Conservation (phyloP, 768 basidiomycete species). For the Termitomyces bulborhizus region DNA sequence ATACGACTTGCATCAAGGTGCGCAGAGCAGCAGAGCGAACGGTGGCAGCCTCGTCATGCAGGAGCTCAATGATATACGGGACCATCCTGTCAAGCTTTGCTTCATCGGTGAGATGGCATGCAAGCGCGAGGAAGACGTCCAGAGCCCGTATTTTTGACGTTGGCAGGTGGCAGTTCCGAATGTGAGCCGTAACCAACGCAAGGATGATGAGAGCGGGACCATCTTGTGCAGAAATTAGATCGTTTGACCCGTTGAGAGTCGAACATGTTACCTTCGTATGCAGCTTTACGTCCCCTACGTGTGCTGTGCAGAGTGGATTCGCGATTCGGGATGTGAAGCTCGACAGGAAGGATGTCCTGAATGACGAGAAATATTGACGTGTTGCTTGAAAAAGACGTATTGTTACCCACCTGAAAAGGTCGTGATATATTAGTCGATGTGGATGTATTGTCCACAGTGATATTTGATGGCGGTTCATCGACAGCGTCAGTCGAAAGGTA, state of each 20-base stretch:
- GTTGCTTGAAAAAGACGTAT: background rate
- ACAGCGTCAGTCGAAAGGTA: slow-evolving; percentile 47
- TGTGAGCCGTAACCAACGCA: slow-evolving; percentile 80
- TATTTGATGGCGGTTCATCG: slow-evolving; percentile 44
- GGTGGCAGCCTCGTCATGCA: slow-evolving; percentile 78
- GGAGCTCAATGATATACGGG: slow-evolving; percentile 84
- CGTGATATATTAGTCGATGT: slow-evolving; percentile 29
- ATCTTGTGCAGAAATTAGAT: slow-evolving; percentile 37
- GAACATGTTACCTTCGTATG: slow-evolving; percentile 49
- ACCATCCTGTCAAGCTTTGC: slow-evolving; percentile 91
- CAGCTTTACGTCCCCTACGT: slow-evolving; percentile 39
- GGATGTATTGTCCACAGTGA: slow-evolving; percentile 53
- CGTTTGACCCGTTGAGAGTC: background rate
- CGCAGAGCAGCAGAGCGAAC: slow-evolving; percentile 79
- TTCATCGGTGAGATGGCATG: slow-evolving; percentile 83
- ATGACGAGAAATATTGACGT: background rate
- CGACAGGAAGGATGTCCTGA: slow-evolving; percentile 75
- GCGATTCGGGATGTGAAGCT: slow-evolving; percentile 68
- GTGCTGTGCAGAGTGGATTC: slow-evolving; percentile 40
- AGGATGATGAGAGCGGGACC: slow-evolving; percentile 87
- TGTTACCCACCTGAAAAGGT: slow-evolving; percentile 50
- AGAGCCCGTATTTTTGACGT: slow-evolving; percentile 82
- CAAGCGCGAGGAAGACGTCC: slow-evolving; percentile 81
- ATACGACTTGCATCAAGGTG: slow-evolving; percentile 76
- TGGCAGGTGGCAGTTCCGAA: slow-evolving; percentile 81